Evolutionary conservation across 805 yeast genomes (phyloP), one percentile per base, ranked within the genome.

Genomic region (Sugiyamaella americana): DNA sequence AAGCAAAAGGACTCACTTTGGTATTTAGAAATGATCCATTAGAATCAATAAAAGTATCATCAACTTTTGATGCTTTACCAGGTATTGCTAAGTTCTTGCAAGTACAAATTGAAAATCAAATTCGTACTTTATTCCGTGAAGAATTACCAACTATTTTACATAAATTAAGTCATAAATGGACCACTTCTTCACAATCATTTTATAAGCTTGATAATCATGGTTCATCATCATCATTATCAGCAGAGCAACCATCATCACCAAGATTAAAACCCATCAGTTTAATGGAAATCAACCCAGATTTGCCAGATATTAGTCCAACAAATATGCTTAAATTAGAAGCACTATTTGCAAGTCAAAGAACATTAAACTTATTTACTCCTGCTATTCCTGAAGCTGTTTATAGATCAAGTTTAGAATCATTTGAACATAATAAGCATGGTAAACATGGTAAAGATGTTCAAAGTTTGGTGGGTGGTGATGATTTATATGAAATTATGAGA

Each of bases 21-120:
- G 96, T 87, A 24, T 87, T 87, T 67, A 76, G 89, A 56, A 87
- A 87, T 63, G 96, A 87, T 63, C 96, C 96, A 0, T 70, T 87
- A 47, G 95, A 87, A 55, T 76, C 81, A 18, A 87, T 87, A 51
- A 80, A 79, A 56, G 94, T 87, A 11, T 78, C 81, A 51, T 84
- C 94, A 3, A 82, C 95, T n/a, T 87, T 87, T 64, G 95, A 87
- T 65, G 78, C 80, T 36, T 83, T 87, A 38, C 84, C 83, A 43
- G 88, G 88, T 1, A 77, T 87, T 56, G 93, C 94, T n/a, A 75
- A 79, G 49, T 84, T 86, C 55, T 65, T 87, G 51, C 95, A 87
- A 60, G 75, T 76, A 40, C 93, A 87, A 60, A 87, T 87, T 50
- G 95, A 87, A 60, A 74, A 71, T 45, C 93, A 85, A 61, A 80